Evolutionary conservation across 768 basidiomycete species (phyloP).

Genomic region (Boletus vinaceobasis): DNA sequence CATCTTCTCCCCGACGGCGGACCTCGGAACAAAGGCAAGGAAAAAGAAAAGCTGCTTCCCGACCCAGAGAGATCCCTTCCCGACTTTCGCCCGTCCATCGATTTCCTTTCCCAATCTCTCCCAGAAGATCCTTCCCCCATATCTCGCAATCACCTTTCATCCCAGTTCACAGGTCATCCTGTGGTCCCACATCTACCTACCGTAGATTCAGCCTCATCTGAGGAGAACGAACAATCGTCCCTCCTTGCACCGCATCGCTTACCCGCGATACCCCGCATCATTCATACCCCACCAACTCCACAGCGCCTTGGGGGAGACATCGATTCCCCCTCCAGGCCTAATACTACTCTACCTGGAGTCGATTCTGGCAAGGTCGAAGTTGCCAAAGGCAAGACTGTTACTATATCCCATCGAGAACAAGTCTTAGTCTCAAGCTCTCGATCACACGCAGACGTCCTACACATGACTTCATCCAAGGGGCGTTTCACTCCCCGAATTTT

Average conservation of each 20-base stretch:
- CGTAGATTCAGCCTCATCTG: constrained; percentile 25
- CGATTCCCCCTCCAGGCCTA: constrained; percentile 4
- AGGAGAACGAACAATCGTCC: constrained; percentile 26
- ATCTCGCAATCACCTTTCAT: constrained; percentile 11
- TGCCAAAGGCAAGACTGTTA: constrained; percentile 11
- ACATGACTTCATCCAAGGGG: constrained; percentile 8
- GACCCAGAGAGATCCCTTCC: constrained; percentile 6
- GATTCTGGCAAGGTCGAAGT: constrained; percentile 8
- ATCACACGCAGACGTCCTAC: constrained; percentile 8
- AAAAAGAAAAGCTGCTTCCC: constrained; percentile 10
- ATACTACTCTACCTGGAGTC: constrained; percentile 5
- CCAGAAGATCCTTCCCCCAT: constrained; percentile 15
- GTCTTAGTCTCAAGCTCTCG: constrained; percentile 25
- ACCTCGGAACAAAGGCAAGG: constrained; percentile 28
- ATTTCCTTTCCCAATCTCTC: constrained; percentile 22
- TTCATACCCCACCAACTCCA: constrained; percentile 38
- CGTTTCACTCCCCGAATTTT: constrained; percentile 34
- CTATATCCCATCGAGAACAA: constrained; percentile 25
- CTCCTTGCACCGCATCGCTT: constrained; percentile 27
- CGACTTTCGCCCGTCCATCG: constrained; percentile 11
- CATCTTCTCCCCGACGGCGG: constrained; percentile 11
- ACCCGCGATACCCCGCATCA: constrained; percentile 30
- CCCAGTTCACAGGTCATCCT: constrained; percentile 9
- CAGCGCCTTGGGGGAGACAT: constrained; percentile 23
- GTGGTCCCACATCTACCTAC: constrained; percentile 19